Evolutionary conservation across 192 early-diverging fungal genomes (phyloP), one percentile per base, ranked within the genome.

Genomic region (Umbelopsis sp.): DNA sequence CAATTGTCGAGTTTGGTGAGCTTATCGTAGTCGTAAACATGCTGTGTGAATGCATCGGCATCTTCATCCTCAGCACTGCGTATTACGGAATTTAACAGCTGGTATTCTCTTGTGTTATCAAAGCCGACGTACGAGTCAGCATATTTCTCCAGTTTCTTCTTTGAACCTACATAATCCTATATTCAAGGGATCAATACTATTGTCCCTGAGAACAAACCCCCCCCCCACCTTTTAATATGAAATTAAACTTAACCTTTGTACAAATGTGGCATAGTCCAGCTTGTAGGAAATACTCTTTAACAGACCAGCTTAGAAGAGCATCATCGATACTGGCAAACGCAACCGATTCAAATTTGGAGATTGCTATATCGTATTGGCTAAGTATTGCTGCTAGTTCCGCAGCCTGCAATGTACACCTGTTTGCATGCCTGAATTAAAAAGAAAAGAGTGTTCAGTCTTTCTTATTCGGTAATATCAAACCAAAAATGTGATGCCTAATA

Each of bases 261-360:
- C 91, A 93, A 51, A 99, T 84, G 70, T 93, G 88, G 74, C 97
- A 98, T 69, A 99, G 77, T 26, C 91, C 95, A 14, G 97, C 94
- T 79, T 99, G 98, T 75, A 99, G 84, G 71, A 98, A 93, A 85
- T 98, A 97, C 65, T 98, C 97, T 66, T 95, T 93, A 36, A 98
- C 79, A 22, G 96, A 97, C 92, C 95, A 99, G 77, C 95, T 94
- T 65, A 95, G 92, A 22, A 99, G 85, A 62, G 91, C 87, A 79
- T 96, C 93, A 79, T 97, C 95, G 74, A 98, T 71, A 66, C 90
- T 89, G 56, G 88, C 89, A 49, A 82, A 83, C 3, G 95, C 98
- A 3, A 98, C 92, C 22, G 79, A 72, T 81, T 99, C 97, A 85
- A 97, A 98, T 65, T 91, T 89, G 44, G 90, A 88, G 56, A 96